A percentile compares a stretch with the other conserved stretches of the same genome.
Evolutionary conservation across 805 yeast genomes (phyloP).

Genomic region (Cyberlindnera samutprakarnensis): DNA sequence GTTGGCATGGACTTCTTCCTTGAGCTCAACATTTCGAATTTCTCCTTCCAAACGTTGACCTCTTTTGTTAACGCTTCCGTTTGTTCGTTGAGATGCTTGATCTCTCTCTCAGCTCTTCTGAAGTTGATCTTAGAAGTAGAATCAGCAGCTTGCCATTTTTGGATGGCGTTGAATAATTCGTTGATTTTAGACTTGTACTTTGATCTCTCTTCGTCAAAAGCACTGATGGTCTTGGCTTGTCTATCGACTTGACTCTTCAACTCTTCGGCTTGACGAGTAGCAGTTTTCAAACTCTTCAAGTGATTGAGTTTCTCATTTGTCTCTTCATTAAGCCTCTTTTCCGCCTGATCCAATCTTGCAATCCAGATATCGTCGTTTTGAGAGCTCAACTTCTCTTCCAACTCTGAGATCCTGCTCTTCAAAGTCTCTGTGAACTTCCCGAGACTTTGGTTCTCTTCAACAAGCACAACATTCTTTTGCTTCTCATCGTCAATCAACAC

Average conservation of each 20-base stretch:
- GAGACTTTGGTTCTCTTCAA: constrained; percentile 62
- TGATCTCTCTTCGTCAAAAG: constrained; percentile 53
- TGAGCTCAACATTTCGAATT: constrained; percentile 22
- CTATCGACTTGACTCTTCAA: constrained; percentile 43
- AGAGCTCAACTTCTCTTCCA: constrained; percentile 42
- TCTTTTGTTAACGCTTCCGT: constrained; percentile 49
- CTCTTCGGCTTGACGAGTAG: constrained; percentile 49
- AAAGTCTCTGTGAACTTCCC: constrained; percentile 48
- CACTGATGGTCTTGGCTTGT: constrained; percentile 41
- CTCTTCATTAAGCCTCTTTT: constrained; percentile 39
- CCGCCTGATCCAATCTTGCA: constrained; percentile 44
- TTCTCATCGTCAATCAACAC: constrained; percentile 31
- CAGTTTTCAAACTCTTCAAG: constrained; percentile 38
- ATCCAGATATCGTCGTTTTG: constrained; percentile 55
- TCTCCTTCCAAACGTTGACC: constrained; percentile 45
- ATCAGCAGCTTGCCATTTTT: constrained; percentile 35
- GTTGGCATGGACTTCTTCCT: constrained; percentile 14
- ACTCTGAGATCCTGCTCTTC: constrained; percentile 33
- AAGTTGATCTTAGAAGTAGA: constrained; percentile 35
- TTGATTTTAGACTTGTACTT: constrained; percentile 44
- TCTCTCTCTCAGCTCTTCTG: constrained; percentile 49
- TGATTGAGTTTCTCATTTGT: constrained; percentile 44
- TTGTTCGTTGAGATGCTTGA: constrained; percentile 45
- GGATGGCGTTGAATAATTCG: constrained; percentile 37
- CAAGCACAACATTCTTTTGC: constrained; percentile 45